These are phyloP conservation scores for Colletotrichum echinochloae DNA, from an alignment of 2,329 filamentous ascomycete species.

Conservation along the genomic window DNA sequence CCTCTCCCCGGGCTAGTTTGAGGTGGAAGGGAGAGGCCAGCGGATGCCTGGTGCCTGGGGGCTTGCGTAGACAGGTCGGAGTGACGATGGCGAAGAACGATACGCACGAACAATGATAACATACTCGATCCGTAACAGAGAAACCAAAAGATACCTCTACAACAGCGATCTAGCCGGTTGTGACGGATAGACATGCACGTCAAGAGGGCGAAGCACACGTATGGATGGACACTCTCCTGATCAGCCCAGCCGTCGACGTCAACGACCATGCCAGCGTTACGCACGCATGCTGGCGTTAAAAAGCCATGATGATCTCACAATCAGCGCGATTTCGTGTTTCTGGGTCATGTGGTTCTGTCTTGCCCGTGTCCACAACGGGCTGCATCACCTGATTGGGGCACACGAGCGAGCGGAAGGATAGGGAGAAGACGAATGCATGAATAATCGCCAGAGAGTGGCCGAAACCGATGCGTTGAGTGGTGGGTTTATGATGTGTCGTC, in stretches of 20 bases:
- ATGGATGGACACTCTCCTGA: background rate
- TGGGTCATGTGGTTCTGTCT: background rate
- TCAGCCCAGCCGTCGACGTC: constrained; percentile 5
- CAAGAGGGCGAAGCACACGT: background rate
- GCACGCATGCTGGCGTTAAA: background rate
- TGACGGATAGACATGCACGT: background rate
- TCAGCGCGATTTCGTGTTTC: background rate
- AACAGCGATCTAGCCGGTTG: background rate
- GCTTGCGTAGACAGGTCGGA: background rate
- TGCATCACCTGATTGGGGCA: background rate
- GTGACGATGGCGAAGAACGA: background rate
- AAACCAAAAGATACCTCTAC: background rate
- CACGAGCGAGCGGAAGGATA: background rate
- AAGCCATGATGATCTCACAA: too few relatives aligned
- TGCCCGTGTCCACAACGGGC: background rate
- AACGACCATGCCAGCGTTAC: background rate
- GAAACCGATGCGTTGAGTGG: constrained; percentile 24
- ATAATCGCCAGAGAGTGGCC: background rate
- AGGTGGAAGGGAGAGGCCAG: background rate
- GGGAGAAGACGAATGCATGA: background rate
- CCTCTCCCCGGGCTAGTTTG: background rate
- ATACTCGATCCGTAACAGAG: background rate
- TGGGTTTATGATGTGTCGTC: background rate
- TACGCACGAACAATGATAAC: background rate
- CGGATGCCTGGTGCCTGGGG: background rate